phyloP scores from a whole-genome alignment of 441 rosid genomes.

The Adansonia madagascariensis region DNA sequence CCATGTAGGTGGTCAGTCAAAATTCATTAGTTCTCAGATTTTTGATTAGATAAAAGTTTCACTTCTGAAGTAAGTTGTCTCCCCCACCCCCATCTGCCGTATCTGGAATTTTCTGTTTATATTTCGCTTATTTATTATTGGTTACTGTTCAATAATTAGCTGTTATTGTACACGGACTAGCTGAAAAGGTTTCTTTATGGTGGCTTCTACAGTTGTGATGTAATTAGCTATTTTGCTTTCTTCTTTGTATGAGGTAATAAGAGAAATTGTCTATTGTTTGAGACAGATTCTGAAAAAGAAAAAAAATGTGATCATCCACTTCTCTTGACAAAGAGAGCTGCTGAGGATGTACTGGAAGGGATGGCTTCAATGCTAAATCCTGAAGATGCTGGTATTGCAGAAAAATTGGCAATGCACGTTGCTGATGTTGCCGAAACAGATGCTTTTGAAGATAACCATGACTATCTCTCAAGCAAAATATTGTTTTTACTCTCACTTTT shows the following conservation, averaged over 20 bases:
- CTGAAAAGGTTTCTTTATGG: conserved; percentile 4
- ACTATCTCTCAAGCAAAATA: conserved; percentile 85
- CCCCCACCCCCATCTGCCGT: background rate
- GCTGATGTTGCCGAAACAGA: conserved; percentile 77
- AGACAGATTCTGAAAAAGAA: conserved; percentile 79
- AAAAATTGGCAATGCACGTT: conserved; percentile 84
- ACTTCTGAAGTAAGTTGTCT: background rate
- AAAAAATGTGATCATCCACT: conserved; percentile 97
- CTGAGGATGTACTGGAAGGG: conserved; percentile 94
- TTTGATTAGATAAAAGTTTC: background rate
- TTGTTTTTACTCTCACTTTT: conserved; percentile 75
- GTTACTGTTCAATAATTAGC: background rate
- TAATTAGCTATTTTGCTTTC: conserved; percentile 8
- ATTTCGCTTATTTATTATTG: background rate
- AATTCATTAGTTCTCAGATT: background rate
- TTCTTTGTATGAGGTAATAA: background rate
- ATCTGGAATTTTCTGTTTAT: background rate
- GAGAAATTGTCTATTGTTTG: conserved; percentile 25
- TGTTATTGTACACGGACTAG: background rate
- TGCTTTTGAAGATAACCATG: conserved; percentile 77
- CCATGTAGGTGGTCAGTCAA: background rate
- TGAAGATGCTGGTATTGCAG: conserved; percentile 83
- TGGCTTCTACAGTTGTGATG: background rate
- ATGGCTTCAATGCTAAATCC: conserved; percentile 75
- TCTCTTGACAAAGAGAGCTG: conserved; percentile 95